phyloP scores from a whole-genome alignment of 1,284 basidiomycete genomes.

The Microbotryum lychnidis-dioicae region DNA sequence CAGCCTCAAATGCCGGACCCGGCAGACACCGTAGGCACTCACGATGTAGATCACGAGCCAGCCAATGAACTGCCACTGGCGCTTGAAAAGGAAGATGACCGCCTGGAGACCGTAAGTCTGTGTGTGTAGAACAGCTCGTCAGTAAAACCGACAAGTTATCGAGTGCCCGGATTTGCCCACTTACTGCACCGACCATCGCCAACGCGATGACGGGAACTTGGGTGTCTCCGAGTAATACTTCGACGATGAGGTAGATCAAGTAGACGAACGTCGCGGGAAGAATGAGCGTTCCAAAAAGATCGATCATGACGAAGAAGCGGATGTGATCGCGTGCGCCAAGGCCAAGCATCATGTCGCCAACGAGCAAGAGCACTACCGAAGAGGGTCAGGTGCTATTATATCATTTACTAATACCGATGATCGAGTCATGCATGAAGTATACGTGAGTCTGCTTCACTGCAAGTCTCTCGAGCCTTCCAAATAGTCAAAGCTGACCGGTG shows the following conservation, averaged over 20 bases:
- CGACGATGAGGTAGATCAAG: slow-evolving; percentile 76
- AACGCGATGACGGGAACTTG: slow-evolving; percentile 81
- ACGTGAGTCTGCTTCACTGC: too few relatives aligned
- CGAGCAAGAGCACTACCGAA: too few relatives aligned
- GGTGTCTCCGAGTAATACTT: slow-evolving; percentile 59
- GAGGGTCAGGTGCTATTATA: too few relatives aligned
- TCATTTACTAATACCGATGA: too few relatives aligned
- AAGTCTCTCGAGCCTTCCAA: too few relatives aligned
- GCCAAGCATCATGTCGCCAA: too few relatives aligned
- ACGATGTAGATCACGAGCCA: slow-evolving; percentile 84
- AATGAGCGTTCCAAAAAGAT: slow-evolving; percentile 85
- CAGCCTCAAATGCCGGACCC: too few relatives aligned
- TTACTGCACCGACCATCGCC: slow-evolving; percentile 69
- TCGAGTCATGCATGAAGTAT: too few relatives aligned
- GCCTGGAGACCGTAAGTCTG: slow-evolving; percentile 49
- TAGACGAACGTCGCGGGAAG: slow-evolving; percentile 89
- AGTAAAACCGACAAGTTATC: slow-evolving; percentile 8
- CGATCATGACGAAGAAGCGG: slow-evolving; percentile 84
- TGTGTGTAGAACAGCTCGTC: neutral
- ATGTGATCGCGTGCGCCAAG: too few relatives aligned
- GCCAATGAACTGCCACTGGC: slow-evolving; percentile 96
- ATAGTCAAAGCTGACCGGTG: too few relatives aligned
- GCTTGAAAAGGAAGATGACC: slow-evolving; percentile 88
- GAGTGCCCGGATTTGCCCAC: neutral
- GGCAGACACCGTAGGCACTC: slow-evolving; percentile 49